Base-by-base conservation (phyloP, 192 early-diverging fungal species). In the Podila epicladia region DNA sequence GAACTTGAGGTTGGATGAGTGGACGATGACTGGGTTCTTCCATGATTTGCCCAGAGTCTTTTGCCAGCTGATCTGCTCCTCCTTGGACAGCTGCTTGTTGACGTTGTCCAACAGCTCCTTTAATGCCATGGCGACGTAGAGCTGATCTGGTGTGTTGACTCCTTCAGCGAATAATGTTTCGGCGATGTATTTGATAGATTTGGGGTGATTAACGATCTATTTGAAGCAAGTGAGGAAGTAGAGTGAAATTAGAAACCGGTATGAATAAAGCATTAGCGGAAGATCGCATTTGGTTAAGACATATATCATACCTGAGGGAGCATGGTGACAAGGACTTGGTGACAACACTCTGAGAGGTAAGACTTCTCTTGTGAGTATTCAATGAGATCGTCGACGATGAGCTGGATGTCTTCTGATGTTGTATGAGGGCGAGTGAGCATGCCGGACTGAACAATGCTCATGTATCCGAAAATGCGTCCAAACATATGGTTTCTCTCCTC, bases 401-500 rank as follows among this genome's bases (percentile, higher is more conserved):
- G 87, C n/a, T 87, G 45, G 22, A 94, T 82, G 68, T 98, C 96
- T 28, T 93, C 89, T 19, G 82, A 32, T 2, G 90, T 91, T 32
- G 95, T 94, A 0, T 74, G 73, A 4, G 84, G 51, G n/a, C 93
- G 86, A 24, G 82, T 69, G 2, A 97, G 62, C 55, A 96, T 88
- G 12, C 93, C 94, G 20, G 96, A 92, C 62, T 92, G 88, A 32
- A 94, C 88, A 32, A 98, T 89, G 32, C 93, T 91, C 87, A 94
- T 90, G 62, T 92, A 76, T 13, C 97, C 95, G 88, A 99, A 97
- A 66, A 98, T 87, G 59, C 96, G 91, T 53, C 95, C 97, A 82
- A 98, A 97, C 67, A 92, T 85, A 82, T 93, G 91, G 73, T 98
- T 95, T 49, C 93, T 87, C 74, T 92, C 91, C 83, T 99, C 98